Percentiles rank a stretch among this genome's conserved stretches.
These are phyloP conservation scores for Solanum habrochaites DNA, from an alignment of 257 asterid genomes.

Conservation along the genomic window DNA sequence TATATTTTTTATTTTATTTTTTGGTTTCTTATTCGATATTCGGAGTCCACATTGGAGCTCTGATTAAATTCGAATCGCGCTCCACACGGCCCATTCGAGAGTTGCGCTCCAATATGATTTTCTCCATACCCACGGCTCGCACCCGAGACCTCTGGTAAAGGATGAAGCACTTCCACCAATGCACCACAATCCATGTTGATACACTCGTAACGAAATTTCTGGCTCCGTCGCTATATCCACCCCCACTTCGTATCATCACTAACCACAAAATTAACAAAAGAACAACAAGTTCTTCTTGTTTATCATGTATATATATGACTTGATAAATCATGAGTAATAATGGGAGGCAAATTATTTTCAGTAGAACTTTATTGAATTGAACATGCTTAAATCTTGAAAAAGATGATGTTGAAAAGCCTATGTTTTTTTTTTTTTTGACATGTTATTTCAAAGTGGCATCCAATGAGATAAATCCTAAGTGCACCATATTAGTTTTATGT, in stretches of 20 bases:
- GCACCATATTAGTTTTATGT: neutral
- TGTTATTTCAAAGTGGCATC: neutral
- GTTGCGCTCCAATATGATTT: too few species aligned
- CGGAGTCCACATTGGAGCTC: too few species aligned
- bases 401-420: neutral
- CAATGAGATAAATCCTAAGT: neutral
- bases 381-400: neutral
- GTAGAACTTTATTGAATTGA: neutral
- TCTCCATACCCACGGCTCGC: too few species aligned
- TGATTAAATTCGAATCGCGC: too few species aligned
- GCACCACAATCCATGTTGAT: too few species aligned
- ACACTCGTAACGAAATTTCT: too few species aligned
- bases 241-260: neutral
- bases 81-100: too few species aligned
- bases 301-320: neutral
- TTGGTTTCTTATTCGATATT: fast-evolving
- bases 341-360: neutral
- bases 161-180: too few species aligned
- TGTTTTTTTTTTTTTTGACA: neutral
- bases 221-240: neutral
- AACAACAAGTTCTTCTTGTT: neutral
- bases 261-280: neutral
- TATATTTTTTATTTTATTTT: too few species aligned
- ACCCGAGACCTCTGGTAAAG: too few species aligned
- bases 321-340: neutral